Evolutionary conservation across 371 early-diverging fungal species (phyloP).

Genomic region (Apophysomyces sp.): DNA sequence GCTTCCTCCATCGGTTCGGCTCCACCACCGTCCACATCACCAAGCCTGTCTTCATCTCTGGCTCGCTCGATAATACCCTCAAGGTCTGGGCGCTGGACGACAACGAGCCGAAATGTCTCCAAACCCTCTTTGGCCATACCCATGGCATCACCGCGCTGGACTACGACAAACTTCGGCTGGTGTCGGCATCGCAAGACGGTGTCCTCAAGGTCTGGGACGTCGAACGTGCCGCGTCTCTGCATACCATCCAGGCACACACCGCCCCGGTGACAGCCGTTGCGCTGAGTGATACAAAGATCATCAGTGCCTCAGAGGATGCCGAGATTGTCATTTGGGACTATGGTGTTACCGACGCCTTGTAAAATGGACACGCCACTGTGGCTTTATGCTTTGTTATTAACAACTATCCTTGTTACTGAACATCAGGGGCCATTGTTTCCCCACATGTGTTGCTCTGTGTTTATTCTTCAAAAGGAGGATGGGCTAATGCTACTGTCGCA

Average conservation of each 20-base stretch:
- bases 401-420: no score
- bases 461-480: no score
- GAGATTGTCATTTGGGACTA: slow-evolving; percentile 74
- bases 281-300: slow-evolving; percentile 78
- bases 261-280: slow-evolving; percentile 68
- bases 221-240: slow-evolving; percentile 70
- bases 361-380: no score
- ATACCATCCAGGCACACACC: slow-evolving; percentile 58
- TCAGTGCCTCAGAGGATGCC: slow-evolving; percentile 81
- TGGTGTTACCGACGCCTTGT: slow-evolving; percentile 10
- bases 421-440: no score
- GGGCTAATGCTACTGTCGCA: no score
- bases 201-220: slow-evolving; percentile 91
- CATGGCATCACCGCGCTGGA: slow-evolving; percentile 85
- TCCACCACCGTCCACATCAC: background rate
- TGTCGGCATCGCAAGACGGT: slow-evolving; percentile 85
- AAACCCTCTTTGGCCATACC: slow-evolving; percentile 80
- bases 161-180: slow-evolving; percentile 83
- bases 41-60: slow-evolving; percentile 66
- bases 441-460: no score
- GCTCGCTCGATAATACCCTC: slow-evolving; percentile 83
- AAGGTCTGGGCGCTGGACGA: slow-evolving; percentile 78
- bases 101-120: slow-evolving; percentile 56
- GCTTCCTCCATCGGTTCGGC: slow-evolving; percentile 23
- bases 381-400: no score